These are phyloP conservation scores for Phoma sp. DNA, from an alignment of 2,329 filamentous ascomycete genomes.

Conservation along the genomic window DNA sequence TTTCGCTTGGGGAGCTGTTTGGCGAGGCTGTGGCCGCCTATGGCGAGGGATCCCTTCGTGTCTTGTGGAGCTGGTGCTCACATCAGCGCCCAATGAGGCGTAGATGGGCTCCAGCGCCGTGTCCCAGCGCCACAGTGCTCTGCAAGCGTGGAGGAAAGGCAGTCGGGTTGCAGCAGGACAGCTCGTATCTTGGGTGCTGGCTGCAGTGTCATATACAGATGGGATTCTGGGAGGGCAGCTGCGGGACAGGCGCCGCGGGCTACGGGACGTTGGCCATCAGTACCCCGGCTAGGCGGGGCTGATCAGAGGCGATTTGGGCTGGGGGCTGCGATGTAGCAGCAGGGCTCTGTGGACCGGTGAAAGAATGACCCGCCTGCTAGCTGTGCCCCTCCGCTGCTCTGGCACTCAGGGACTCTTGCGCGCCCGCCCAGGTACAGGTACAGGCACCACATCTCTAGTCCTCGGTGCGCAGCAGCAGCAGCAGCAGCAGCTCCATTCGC, in stretches of 20 bases:
- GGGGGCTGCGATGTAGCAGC: not conserved
- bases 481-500: not conserved
- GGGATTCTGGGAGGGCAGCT: not conserved
- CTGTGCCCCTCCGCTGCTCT: not conserved
- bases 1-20: not conserved
- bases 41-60: constrained; percentile 12
- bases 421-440: constrained; percentile 10
- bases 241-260: constrained; percentile 1
- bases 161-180: not conserved
- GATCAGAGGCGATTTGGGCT: not conserved
- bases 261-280: constrained; percentile 9
- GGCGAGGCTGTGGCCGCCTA: not conserved
- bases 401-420: not conserved
- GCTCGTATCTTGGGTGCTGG: not conserved
- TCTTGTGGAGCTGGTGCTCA: constrained; percentile 13
- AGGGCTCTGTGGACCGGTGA: constrained; percentile 3
- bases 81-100: constrained; percentile 8
- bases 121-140: not conserved
- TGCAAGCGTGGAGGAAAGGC: not conserved
- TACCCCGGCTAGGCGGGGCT: constrained; percentile 5
- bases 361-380: constrained; percentile 12
- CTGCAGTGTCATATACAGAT: not conserved
- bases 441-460: not conserved
- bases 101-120: not conserved
- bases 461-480: not conserved